These are phyloP conservation scores for Sphaerulina populicola DNA, from an alignment of 2,329 filamentous ascomycete genomes.

Conservation along the genomic window DNA sequence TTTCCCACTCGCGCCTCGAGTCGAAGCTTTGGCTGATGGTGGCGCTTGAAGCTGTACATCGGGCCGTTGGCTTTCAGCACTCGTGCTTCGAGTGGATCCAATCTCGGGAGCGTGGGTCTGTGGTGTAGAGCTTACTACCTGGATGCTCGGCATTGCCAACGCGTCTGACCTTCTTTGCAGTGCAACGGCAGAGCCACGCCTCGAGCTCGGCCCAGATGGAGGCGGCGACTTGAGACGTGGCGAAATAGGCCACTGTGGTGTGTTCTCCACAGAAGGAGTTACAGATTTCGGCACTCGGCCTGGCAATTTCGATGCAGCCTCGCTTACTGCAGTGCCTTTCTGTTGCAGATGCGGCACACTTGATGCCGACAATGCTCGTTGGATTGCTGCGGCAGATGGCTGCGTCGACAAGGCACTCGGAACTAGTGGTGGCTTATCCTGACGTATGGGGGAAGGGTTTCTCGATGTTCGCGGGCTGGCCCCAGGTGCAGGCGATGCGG, in stretches of 20 bases:
- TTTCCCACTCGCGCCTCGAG: conserved; percentile 33
- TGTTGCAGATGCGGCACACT: conserved; percentile 58
- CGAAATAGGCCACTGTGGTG: conserved; percentile 67
- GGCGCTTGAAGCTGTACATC: conserved; percentile 33
- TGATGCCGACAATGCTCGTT: conserved; percentile 60
- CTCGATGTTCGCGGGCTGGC: conserved; percentile 42
- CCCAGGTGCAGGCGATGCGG: conserved; percentile 31
- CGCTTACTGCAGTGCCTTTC: conserved; percentile 44
- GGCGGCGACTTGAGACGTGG: conserved; percentile 67
- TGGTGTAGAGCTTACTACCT: conserved; percentile 41
- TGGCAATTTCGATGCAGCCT: conserved; percentile 54
- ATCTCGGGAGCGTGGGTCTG: conserved; percentile 29
- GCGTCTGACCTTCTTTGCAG: conserved; percentile 34
- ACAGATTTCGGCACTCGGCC: conserved; percentile 53
- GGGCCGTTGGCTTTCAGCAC: conserved; percentile 22
- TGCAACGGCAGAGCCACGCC: conserved; percentile 35
- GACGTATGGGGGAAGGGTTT: conserved; percentile 42
- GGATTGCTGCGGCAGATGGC: conserved; percentile 54
- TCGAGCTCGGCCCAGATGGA: conserved; percentile 43
- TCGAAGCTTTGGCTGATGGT: conserved; percentile 34
- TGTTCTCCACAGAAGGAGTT: conserved; percentile 40
- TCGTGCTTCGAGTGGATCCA: conserved; percentile 12
- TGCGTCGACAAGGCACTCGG: conserved; percentile 38
- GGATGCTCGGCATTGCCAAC: conserved; percentile 36
- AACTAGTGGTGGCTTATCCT: conserved; percentile 36